Evolutionary conservation across 2,329 filamentous ascomycete genomes (phyloP), one percentile per base, ranked within the genome.

Genomic region (Colletotrichum sp.): DNA sequence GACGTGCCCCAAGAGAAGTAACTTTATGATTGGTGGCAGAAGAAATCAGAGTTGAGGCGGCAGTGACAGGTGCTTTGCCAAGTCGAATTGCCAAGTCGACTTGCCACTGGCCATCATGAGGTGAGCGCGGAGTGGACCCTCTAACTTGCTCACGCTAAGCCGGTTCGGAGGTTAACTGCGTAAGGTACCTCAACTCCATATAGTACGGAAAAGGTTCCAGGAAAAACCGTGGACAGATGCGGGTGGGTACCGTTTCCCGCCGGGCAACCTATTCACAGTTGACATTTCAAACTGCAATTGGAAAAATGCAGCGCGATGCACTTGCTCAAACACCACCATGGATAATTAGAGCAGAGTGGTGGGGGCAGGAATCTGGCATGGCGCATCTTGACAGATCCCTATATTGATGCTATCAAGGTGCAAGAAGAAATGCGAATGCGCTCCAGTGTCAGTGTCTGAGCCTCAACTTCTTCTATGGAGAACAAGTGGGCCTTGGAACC

Each of bases 141-240:
- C 67, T 71, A 71, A 64, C 71, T 74, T 74, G 67, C 67, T 74
- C 67, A 71, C 72, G 68, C 67, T 71, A 74, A 36, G 13, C 34
- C 44, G 44, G 24, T 55, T 55, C 65, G 7, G 44, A 55, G 34
- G 15, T 52, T 21, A 24, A 52, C 44, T 52, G 44, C 44, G n/a
- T 49, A 36, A 36, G 34, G 15, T 36, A 63, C 28, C 18, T 32
- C 57, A 32, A 32, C 16, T 30, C 59, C 18, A 49, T 49, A 44
- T 18, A 18, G 36, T 44, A 44, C 16, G 36, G 36, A 39, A 39
- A 44, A 18, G 36, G 36, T 18, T 4, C 36, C 36, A 44, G 16
- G 16, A 18, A 44, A 44, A 44, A 18, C 36, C 36, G 36, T 39
- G 16, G 18, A 7, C 8, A 10, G 39, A 49, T 49, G 18, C 39